Base-by-base conservation (phyloP, 1,284 basidiomycete species). In the Porodaedalea pini region DNA sequence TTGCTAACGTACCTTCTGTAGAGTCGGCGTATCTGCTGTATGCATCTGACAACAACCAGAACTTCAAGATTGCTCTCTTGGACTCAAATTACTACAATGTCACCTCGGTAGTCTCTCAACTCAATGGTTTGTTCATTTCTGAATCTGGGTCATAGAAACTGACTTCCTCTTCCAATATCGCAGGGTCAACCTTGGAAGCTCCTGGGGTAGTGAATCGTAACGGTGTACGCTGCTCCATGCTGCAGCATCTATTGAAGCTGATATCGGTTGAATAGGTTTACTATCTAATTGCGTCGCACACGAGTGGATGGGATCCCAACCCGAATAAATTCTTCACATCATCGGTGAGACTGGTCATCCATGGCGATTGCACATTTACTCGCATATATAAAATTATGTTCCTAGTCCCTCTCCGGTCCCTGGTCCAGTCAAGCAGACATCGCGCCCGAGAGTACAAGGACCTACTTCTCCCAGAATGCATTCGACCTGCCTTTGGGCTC, bases 31-130 rank as follows among this genome's bases (percentile, higher is more conserved):
- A 85, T 64, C 72, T 86, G 10, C 73, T 85, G 8, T 85, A 83
- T 63, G 82, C 83, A 8, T 83, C 81, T 2, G 83, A 85, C 69
- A 82, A 83, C 67, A 85, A 86, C 67, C 80, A 83, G 68, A 80
- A 85, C 66, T 84, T 85, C 74, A 85, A 86, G 74, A 83, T 86
- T 25, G 75, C 82, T 8, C 70, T 70, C 53, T 66, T 85, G 57
- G 79, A 82, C 62, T 62, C 75, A 3, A 75, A 84, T 64, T 86
- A 83, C 62, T 80, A 83, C 65, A 82, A 79, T 58, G 78, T 85
- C 19, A 73, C 75, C 1, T 69, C 76, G 4, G 73, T 79, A 59
- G 77, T 75, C 10, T 76, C 75, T 53, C 75, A 77, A 15, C 64
- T 83, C 51, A 66, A 71, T 54, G 77, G 81, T 80, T 51, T 11